A percentile compares a stretch with the other conserved stretches of the same genome.
Evolutionary conservation across 2,329 filamentous ascomycete species (phyloP).

Genomic region (Cladosporium sphaerospermum): DNA sequence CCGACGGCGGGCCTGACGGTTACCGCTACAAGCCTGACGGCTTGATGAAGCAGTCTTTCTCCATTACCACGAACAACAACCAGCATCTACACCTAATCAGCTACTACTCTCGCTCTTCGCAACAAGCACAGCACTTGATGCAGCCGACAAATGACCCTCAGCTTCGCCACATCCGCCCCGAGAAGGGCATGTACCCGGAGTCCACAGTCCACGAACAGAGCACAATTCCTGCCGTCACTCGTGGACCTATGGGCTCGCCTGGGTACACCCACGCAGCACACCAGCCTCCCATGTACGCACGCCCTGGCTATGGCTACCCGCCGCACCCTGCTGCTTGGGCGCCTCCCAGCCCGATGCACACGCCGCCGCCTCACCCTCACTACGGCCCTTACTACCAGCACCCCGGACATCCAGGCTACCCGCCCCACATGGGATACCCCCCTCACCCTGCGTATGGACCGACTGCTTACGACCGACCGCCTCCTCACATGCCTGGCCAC

Average conservation of each 20-base stretch:
- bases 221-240: conserved; percentile 72
- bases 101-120: conserved; percentile 81
- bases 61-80: conserved; percentile 84
- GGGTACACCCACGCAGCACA: conserved; percentile 49
- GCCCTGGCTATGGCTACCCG: conserved; percentile 35
- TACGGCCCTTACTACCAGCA: conserved; percentile 32
- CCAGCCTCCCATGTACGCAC: conserved; percentile 35
- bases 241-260: conserved; percentile 59
- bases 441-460: conserved; percentile 24
- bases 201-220: conserved; percentile 83
- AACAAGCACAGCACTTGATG: conserved; percentile 63
- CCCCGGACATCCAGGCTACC: conserved; percentile 17
- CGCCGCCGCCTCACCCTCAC: conserved; percentile 30
- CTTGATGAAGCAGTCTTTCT: conserved; percentile 99
- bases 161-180: conserved; percentile 74
- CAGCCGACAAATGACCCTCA: conserved; percentile 76
- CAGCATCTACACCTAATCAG: conserved; percentile 97
- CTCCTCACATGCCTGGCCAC: conserved; percentile 31
- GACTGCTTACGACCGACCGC: conserved; percentile 33
- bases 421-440: conserved; percentile 28
- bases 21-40: conserved; percentile 95
- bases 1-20: conserved; percentile 71
- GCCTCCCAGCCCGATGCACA: conserved; percentile 39
- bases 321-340: conserved; percentile 33
- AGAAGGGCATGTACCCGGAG: conserved; percentile 95